phyloP scores from a whole-genome alignment of 225 moss, liverwort and hornwort species.

The Climacium dendroides region DNA sequence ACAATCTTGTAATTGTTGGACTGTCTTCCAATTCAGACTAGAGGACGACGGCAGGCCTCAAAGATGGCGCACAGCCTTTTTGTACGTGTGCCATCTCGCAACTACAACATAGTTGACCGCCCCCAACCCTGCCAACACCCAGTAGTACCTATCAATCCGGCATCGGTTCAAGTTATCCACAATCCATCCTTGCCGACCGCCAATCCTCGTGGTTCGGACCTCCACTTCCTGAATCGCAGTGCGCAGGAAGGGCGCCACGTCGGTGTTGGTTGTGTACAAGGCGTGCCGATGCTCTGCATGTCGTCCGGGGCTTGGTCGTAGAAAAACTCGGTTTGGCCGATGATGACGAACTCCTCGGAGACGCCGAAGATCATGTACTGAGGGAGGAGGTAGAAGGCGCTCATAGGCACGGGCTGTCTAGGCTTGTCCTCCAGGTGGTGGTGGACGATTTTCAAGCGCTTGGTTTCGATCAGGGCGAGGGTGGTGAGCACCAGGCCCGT shows the following conservation, averaged over 20 bases:
- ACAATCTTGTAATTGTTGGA: neutral
- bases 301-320: conserved; percentile 59
- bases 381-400: conserved; percentile 14
- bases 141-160: conserved; percentile 51
- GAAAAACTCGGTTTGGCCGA: conserved; percentile 70
- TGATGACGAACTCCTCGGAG: neutral
- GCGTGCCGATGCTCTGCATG: conserved; percentile 68
- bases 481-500: conserved; percentile 14
- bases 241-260: conserved; percentile 42
- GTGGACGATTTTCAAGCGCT: conserved; percentile 1
- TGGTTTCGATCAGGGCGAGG: neutral
- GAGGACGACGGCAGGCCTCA: neutral
- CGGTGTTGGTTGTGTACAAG: conserved; percentile 37
- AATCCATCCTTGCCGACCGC: neutral
- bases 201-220: neutral
- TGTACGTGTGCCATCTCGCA: conserved; percentile 26
- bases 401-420: neutral
- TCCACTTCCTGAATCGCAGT: conserved; percentile 21
- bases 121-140: conserved; percentile 25
- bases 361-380: conserved; percentile 3
- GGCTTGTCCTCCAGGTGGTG: neutral
- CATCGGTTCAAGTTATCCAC: conserved; percentile 10
- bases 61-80: neutral
- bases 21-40: neutral
- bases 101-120: conserved; percentile 15